Conservation (phyloP, 2,329 filamentous ascomycete genomes). For the Monosporascus sp. region DNA sequence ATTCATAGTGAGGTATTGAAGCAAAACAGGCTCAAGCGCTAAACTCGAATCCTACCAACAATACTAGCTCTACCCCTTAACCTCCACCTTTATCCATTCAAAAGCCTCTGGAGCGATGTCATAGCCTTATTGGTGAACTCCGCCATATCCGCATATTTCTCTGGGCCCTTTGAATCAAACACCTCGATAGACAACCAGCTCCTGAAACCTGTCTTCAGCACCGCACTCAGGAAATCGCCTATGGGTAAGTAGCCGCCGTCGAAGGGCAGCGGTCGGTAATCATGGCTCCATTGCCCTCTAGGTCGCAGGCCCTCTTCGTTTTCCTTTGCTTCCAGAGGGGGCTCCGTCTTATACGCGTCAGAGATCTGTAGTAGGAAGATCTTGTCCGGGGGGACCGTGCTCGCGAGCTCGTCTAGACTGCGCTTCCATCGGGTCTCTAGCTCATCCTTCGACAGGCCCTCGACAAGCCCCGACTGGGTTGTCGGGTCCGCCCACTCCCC, state of each 20-base stretch:
- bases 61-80: neutral
- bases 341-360: slow-evolving; percentile 61
- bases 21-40: no score
- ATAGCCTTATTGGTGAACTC: slow-evolving; percentile 47
- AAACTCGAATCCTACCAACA: neutral
- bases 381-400: slow-evolving; percentile 58
- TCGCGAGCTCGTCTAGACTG: slow-evolving; percentile 51
- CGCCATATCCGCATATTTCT: slow-evolving; percentile 38
- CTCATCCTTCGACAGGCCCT: slow-evolving; percentile 35
- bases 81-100: slow-evolving; percentile 15
- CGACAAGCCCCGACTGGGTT: slow-evolving; percentile 53
- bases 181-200: slow-evolving; percentile 66
- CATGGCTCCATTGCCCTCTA: slow-evolving; percentile 64
- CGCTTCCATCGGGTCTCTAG: slow-evolving; percentile 44
- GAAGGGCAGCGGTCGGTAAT: slow-evolving; percentile 63
- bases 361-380: slow-evolving; percentile 72
- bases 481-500: slow-evolving; percentile 70
- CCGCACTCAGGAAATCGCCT: slow-evolving; percentile 56
- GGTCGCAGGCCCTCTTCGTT: slow-evolving; percentile 52
- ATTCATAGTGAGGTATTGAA: no score
- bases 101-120: slow-evolving; percentile 35
- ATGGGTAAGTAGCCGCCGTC: slow-evolving; percentile 67
- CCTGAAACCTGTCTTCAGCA: slow-evolving; percentile 61
- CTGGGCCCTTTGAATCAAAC: slow-evolving; percentile 54
- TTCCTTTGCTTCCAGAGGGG: slow-evolving; percentile 45